A percentile compares a stretch with the other conserved stretches of the same genome.
phyloP scores from a whole-genome alignment of 208 protist species.

The Lotmaria passim region DNA sequence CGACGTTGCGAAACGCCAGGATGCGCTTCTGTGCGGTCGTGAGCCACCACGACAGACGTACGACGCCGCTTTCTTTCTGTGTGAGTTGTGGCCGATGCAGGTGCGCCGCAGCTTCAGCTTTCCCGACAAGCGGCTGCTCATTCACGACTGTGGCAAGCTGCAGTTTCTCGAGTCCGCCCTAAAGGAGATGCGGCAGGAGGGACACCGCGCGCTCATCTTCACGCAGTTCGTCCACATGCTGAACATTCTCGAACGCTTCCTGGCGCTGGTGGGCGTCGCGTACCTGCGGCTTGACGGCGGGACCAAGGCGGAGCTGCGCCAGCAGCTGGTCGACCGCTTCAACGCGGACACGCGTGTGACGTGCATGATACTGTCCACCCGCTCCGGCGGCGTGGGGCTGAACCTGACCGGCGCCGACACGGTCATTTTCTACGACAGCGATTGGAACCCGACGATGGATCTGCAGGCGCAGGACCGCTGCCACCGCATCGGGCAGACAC shows the following conservation, averaged over 20 bases:
- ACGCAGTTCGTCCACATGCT: constrained; percentile 98
- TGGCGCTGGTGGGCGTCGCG: constrained; percentile 87
- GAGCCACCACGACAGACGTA: constrained; percentile 32
- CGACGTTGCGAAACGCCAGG: constrained; percentile 18
- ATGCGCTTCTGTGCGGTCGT: not conserved
- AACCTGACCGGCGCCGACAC: constrained; percentile 99
- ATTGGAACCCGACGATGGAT: constrained; percentile 99
- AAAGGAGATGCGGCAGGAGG: constrained; percentile 71
- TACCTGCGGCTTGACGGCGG: constrained; percentile 97
- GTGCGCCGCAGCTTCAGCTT: constrained; percentile 89
- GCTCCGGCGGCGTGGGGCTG: constrained; percentile 97
- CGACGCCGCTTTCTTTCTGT: constrained; percentile 60
- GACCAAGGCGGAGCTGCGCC: constrained; percentile 90
- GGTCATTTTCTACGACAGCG: constrained; percentile 99
- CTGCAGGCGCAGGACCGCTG: constrained; percentile 97
- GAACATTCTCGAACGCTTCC: constrained; percentile 97
- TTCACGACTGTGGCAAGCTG: constrained; percentile 98
- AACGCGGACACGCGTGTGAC: constrained; percentile 94
- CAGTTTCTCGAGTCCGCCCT: constrained; percentile 90
- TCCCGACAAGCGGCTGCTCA: constrained; percentile 95
- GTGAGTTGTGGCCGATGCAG: constrained; percentile 76
- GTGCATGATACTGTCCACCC: constrained; percentile 98
- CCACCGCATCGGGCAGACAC: constrained; percentile 98
- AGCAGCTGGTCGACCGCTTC: constrained; percentile 94
- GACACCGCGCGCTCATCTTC: constrained; percentile 98